phyloP scores from a whole-genome alignment of 257 asterid genomes.

The Prunella vulgaris region DNA sequence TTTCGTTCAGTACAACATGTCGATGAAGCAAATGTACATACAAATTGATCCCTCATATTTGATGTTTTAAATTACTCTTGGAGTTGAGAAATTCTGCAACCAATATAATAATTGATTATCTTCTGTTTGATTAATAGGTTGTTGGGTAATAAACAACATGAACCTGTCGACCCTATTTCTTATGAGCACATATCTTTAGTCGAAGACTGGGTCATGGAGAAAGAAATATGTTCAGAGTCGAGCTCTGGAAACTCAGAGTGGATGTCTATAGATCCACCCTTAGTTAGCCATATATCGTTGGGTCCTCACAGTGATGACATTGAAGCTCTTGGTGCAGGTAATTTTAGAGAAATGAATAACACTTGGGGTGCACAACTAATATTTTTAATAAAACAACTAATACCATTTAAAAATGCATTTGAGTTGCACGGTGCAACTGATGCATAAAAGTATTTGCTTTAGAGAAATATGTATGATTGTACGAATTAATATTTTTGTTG shows the following conservation, averaged over 20 bases:
- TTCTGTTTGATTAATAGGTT: conserved; percentile 33
- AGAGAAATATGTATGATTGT: background rate
- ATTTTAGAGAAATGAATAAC: background rate
- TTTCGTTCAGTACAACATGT: conserved; percentile 75
- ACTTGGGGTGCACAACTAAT: too few species aligned
- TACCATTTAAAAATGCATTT: too few species aligned
- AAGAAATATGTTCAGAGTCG: conserved; percentile 36
- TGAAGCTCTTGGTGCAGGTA: conserved; percentile 85
- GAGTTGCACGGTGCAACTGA: too few species aligned
- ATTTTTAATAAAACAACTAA: too few species aligned
- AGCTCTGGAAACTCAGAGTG: conserved; percentile 55
- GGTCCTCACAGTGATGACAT: conserved; percentile 60
- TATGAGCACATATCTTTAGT: conserved; percentile 49
- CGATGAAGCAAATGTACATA: conserved; percentile 69
- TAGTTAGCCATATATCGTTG: conserved; percentile 44
- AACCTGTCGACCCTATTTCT: conserved; percentile 58
- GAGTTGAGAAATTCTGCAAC: conserved; percentile 1
- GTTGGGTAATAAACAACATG: conserved; percentile 41
- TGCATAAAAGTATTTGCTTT: background rate
- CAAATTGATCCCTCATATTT: background rate
- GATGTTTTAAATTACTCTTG: background rate
- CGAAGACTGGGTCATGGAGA: conserved; percentile 72
- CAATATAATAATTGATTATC: background rate
- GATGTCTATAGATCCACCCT: conserved; percentile 80
- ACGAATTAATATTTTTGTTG: background rate